phyloP scores from a whole-genome alignment of 805 yeast genomes.

The Saturnispora galanensis region DNA sequence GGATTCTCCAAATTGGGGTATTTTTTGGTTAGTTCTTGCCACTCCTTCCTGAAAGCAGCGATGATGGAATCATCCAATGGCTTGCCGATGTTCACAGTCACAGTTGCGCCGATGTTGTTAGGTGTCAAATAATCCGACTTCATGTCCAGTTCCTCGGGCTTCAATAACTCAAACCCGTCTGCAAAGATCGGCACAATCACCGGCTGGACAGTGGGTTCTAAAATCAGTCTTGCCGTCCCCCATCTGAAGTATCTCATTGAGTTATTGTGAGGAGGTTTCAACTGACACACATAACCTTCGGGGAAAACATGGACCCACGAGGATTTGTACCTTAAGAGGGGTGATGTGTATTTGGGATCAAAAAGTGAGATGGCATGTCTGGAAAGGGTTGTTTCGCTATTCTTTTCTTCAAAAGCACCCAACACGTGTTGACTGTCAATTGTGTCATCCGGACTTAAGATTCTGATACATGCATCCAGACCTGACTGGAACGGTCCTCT shows the following conservation, averaged over 20 bases:
- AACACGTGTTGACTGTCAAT: conserved; percentile 34
- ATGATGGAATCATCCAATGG: conserved; percentile 54
- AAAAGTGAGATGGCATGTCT: conserved; percentile 14
- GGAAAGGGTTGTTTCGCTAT: conserved; percentile 1
- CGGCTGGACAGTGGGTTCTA: conserved; percentile 79
- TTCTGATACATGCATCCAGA: conserved; percentile 73
- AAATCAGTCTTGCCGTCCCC: conserved; percentile 80
- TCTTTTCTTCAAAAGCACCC: conserved; percentile 3
- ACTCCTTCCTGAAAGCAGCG: conserved; percentile 51
- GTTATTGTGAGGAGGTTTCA: conserved; percentile 65
- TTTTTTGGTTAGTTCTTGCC: conserved; percentile 54
- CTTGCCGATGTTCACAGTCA: conserved; percentile 63
- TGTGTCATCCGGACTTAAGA: conserved; percentile 72
- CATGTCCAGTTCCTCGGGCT: conserved; percentile 64
- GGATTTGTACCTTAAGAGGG: conserved; percentile 52
- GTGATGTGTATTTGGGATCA: conserved; percentile 35
- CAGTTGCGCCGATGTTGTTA: conserved; percentile 52
- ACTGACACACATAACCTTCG: conserved; percentile 86
- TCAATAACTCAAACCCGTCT: conserved; percentile 77
- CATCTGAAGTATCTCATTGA: conserved; percentile 94
- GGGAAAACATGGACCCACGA: conserved; percentile 95
- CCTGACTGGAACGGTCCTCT: conserved; percentile 89
- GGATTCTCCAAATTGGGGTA: conserved; percentile 43
- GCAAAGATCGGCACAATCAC: conserved; percentile 79
- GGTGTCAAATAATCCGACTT: conserved; percentile 37